A percentile compares a stretch with the other conserved stretches of the same genome.
Conservation (phyloP, 164 flowering plant genomes). For the Sedum album region DNA sequence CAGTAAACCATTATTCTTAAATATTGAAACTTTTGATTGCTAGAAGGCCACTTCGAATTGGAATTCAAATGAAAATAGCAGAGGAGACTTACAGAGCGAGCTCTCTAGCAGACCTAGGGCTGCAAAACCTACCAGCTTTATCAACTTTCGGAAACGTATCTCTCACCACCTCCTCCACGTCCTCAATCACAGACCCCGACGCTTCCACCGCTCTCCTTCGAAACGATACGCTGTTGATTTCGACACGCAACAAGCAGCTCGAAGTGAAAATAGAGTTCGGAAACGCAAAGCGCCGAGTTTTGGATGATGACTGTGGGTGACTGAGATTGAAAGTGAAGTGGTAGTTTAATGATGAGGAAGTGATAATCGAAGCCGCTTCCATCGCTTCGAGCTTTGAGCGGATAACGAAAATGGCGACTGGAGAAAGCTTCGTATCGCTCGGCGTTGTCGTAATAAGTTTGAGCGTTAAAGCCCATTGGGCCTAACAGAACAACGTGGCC, state of each 20-base stretch:
- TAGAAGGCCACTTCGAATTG: neutral
- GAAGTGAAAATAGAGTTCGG: neutral
- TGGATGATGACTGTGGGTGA: neutral
- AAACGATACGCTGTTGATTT: neutral
- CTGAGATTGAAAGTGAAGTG: neutral
- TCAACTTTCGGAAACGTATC: slow-evolving; percentile 54
- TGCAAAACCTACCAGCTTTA: slow-evolving; percentile 78
- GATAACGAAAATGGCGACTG: slow-evolving; percentile 7
- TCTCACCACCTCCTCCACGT: slow-evolving; percentile 5
- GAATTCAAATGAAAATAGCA: neutral
- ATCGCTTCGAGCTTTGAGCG: neutral
- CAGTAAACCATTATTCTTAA: too few species aligned
- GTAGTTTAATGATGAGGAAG: neutral
- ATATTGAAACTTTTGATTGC: too few species aligned
- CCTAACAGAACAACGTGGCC: too few species aligned
- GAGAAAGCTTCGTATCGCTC: too few species aligned
- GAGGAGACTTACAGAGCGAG: slow-evolving; percentile 37
- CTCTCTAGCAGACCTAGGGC: slow-evolving; percentile 93
- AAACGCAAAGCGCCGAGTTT: neutral
- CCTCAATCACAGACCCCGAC: neutral
- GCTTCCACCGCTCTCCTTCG: neutral
- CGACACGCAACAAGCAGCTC: neutral
- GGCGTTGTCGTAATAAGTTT: too few species aligned
- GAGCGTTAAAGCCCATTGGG: too few species aligned
- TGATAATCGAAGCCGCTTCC: slow-evolving; percentile 3